Conservation (phyloP, 2,329 filamentous ascomycete species). For the Xylariaceae sp. region DNA sequence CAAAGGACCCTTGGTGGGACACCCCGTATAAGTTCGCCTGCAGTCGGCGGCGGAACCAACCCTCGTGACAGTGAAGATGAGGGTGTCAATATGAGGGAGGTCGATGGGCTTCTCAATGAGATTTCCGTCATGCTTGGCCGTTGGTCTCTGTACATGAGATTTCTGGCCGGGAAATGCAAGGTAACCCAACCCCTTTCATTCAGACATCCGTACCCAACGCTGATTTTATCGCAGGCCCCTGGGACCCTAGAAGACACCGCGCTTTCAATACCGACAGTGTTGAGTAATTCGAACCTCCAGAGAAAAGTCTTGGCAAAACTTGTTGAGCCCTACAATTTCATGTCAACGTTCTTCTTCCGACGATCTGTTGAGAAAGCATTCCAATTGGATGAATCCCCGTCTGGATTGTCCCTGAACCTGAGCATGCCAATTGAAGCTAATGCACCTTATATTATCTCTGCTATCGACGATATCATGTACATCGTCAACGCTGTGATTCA, state of each 20-base stretch:
- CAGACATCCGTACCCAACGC: constrained; percentile 29
- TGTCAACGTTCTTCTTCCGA: constrained; percentile 97
- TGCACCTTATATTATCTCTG: constrained; percentile 89
- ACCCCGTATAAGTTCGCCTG: constrained; percentile 78
- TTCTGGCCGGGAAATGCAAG: constrained; percentile 84
- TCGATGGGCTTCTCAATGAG: constrained; percentile 86
- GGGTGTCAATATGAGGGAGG: constrained; percentile 93
- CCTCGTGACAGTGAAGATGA: constrained; percentile 81
- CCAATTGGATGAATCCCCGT: constrained; percentile 88
- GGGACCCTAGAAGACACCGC: constrained; percentile 59
- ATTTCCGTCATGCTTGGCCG: constrained; percentile 90
- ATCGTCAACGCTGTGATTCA: constrained; percentile 93
- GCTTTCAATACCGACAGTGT: constrained; percentile 73
- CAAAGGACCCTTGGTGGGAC: constrained; percentile 68
- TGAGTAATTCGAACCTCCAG: constrained; percentile 79
- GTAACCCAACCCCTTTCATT: constrained; percentile 54
- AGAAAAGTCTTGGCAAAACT: constrained; percentile 80
- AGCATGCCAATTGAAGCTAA: constrained; percentile 76
- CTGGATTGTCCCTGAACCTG: constrained; percentile 77
- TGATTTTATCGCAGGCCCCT: constrained; percentile 55
- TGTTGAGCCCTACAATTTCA: constrained; percentile 81
- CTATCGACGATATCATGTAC: constrained; percentile 99
- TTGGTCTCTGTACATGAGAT: constrained; percentile 92
- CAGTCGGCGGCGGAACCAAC: constrained; percentile 61
- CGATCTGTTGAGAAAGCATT: constrained; percentile 97